Evolutionary conservation across 352 stramenopile species (phyloP), one percentile per base, ranked within the genome.

Genomic region (Globisporangium radiosum): DNA sequence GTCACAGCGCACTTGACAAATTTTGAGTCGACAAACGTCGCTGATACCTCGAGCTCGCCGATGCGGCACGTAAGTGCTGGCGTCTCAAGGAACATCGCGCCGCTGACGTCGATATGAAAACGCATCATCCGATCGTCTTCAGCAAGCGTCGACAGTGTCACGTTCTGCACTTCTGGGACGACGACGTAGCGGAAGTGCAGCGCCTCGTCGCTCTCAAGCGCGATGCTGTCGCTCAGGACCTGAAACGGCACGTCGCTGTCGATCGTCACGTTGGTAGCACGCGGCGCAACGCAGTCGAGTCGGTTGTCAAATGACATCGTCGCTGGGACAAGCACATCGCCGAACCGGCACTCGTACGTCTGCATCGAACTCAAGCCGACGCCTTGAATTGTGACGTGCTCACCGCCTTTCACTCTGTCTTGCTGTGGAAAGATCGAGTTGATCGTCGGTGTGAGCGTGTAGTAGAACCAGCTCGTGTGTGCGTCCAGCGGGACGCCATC

Each of bases 391-490:
- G 52, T 55, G 38, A 82, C 58, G 48, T 59, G n/a, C 38, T 72
- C 57, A 11, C 62, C 69, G 40, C 66, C 66, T 37, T 54, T 57
- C 36, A 58, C 15, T 17, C 36, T 72, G 4, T 57, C 63, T 42
- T 42, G 61, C 5, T 8, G 56, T 40, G 61, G 69, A 39, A 42
- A 66, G 47, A 82, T 64, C 5, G 62, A 47, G 49, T 57, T 54
- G 5, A 79, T 38, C 6, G 60, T 65, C 8, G 73, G 66, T 38
- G 62, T 14, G 25, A 47, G 40, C 9, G 66, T 47, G 43, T 79
- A 75, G 47, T 62, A 65, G 56, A 78, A 80, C 71, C 71, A 80
- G n/a, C 49, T 60, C 11, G 47, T 66, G 48, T 66, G 59, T 6
- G 56, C 7, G 33, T 53, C 56, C 39, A 69, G 1, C 5, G 13